Evolutionary conservation across 768 basidiomycete genomes (phyloP), one percentile per base, ranked within the genome.

Genomic region (Termitomyces sp.): DNA sequence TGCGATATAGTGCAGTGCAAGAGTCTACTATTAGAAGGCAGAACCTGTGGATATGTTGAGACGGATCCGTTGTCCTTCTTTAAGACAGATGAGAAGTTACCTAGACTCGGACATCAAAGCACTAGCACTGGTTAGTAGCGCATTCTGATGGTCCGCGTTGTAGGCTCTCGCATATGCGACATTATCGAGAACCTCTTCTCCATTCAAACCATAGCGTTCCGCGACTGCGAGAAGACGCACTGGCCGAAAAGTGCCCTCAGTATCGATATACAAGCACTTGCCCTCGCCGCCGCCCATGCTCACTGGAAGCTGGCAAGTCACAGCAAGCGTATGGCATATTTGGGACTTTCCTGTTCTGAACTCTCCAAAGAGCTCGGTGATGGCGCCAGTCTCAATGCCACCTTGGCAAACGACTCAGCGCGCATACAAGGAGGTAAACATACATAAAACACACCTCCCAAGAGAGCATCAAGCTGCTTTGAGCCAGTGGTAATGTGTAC

Each of bases 51-150:
- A 56, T 5, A 14, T 24, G 42, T 27, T 65, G 62, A 44, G 57
- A 56, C 57, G 57, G 44, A 16, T 18, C 24, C 32, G 10, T 43
- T 39, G 27, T 18, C 20, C 46, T 57, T 37, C 7, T 59, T 27
- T 33, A 22, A 36, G 16, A 39, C 27, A 48, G 62, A n/a, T n/a
- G 16, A 16, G 32, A 13, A 61, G 77, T 53, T 61, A 95, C 96
- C 97, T 86, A 42, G 96, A 98, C 71, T 99, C 97, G 5, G 95
- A 92, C 97, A 99, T 98, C 67, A 99, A 83, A n/a, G 95, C 97
- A 68, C 93, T 93, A 2, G 97, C 97, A 64, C 85, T 90, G 0
- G 93, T 87, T 59, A 99, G 77, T 55, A 99, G 79, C 53, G 91
- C 83, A 55, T 91, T 84, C 68, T 99, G 97, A 74, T 98, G 97